Evolutionary conservation across 257 asterid species (phyloP).

Genomic region (Plantago major): DNA sequence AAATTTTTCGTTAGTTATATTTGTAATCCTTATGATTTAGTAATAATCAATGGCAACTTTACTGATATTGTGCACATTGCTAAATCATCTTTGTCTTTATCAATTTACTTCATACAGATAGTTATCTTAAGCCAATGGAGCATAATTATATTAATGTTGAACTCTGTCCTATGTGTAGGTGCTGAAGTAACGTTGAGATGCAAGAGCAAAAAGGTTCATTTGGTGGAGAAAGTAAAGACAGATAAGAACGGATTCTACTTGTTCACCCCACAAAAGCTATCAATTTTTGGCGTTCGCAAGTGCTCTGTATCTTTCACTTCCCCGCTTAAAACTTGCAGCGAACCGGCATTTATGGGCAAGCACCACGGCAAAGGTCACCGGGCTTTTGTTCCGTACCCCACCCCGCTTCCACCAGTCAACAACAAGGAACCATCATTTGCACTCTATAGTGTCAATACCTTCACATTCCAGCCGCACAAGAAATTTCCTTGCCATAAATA

Average conservation of each 20-base stretch:
- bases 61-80: no score
- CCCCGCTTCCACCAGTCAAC: not conserved
- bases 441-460: not conserved
- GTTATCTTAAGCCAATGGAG: no score
- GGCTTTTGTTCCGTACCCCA: not conserved
- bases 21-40: no score
- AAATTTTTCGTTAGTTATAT: no score
- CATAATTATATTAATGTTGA: not conserved
- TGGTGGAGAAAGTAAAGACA: conserved; percentile 21
- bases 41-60: no score
- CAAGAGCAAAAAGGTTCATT: conserved; percentile 30
- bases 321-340: not conserved
- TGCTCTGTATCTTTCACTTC: not conserved
- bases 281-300: conserved; percentile 4
- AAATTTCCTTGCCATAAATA: not conserved
- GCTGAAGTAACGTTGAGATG: conserved; percentile 57
- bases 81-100: no score
- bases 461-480: not conserved
- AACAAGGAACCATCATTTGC: not conserved
- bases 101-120: no score
- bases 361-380: not conserved
- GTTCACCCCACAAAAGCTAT: conserved; percentile 18
- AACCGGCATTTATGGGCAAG: not conserved
- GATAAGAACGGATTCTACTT: conserved; percentile 38
- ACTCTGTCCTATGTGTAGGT: conserved; percentile 24